Evolutionary conservation across 2,329 filamentous ascomycete genomes (phyloP), one percentile per base, ranked within the genome.

Genomic region (Cladophialophora chaetospira): DNA sequence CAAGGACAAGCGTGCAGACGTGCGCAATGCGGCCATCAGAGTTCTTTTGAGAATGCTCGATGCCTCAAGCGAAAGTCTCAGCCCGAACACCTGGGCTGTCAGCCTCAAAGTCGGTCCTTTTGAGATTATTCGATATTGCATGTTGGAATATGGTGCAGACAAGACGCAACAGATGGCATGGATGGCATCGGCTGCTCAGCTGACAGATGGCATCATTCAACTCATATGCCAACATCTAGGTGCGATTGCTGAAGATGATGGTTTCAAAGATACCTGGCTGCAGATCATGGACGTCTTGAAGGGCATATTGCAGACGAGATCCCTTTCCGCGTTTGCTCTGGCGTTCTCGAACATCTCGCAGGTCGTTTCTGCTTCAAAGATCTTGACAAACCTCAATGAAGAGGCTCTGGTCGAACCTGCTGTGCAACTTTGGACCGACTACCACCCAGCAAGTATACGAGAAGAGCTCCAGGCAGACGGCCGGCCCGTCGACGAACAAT

Each of bases 1-100:
- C 11, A 71, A 69, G n/a, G 73, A 77, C 60, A 66, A 60, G 53
- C 71, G 75, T 47, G 43, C 63, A 40, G 74, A 77, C 60, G 70
- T 66, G 15, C 68, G 75, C 45, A 76, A 76, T 79, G 84, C 84
- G 59, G 91, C 92, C 1, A 89, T 97, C 19, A 93, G 97, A 70
- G 97, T 93, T 0, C 77, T 97, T 3, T 81, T 97, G 54, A 84
- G 91, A 43, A 96, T 97, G 17, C 91, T 97, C 61, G 91, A 96
- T 70, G 91, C 90, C 1, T 95, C 95, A 62, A 91, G 91, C 9
- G 88, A 92, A 63, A 87, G 88, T 51, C 56, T 65, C 26, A 50
- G 47, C 45, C 28, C 62, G 40, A 49, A 44, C 21, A 46, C 56
- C 5, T 62, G 60, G 55, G 52, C 64, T 36, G 48, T 55, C 78